Evolutionary conservation across 768 basidiomycete species (phyloP).

Genomic region (Hydnum rufescens): DNA sequence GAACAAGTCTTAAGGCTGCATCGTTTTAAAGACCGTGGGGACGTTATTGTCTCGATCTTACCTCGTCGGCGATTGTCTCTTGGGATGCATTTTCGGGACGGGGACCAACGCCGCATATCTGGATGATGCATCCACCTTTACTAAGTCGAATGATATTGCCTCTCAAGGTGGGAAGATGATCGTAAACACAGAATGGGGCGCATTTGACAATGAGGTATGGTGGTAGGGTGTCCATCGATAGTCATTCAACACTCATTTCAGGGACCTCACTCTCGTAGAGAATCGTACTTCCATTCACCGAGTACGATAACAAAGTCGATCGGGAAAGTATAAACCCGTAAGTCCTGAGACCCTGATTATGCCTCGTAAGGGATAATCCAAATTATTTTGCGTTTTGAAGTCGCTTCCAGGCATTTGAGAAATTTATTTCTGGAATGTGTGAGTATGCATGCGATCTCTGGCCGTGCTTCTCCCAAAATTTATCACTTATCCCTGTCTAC

Average conservation of each 20-base stretch:
- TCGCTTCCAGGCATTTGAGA: slow-evolving; percentile 82
- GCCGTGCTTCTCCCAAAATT: background rate
- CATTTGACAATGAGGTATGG: slow-evolving; percentile 82
- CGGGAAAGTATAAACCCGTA: slow-evolving; percentile 83
- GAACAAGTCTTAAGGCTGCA: slow-evolving; percentile 1
- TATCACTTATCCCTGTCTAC: background rate
- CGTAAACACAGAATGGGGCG: slow-evolving; percentile 97
- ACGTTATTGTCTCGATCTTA: slow-evolving; percentile 86
- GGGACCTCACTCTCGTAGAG: slow-evolving; percentile 29
- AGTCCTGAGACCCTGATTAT: slow-evolving; percentile 10
- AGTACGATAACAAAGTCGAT: slow-evolving; percentile 83
- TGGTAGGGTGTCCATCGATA: slow-evolving; percentile 14
- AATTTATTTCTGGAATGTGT: slow-evolving; percentile 96
- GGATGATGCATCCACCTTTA: slow-evolving; percentile 67
- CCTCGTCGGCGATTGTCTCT: slow-evolving; percentile 73
- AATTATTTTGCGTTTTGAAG: slow-evolving; percentile 14
- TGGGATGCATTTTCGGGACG: slow-evolving; percentile 85
- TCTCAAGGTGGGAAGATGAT: slow-evolving; percentile 63
- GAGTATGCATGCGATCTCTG: slow-evolving; percentile 2
- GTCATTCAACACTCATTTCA: background rate
- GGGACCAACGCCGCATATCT: slow-evolving; percentile 98
- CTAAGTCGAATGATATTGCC: slow-evolving; percentile 32
- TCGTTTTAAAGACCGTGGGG: slow-evolving; percentile 63
- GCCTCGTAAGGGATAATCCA: no score
- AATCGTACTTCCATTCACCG: slow-evolving; percentile 63